Evolutionary conservation across 305 asterid species (phyloP).

Genomic region (Fraxinus xanthoxyloides): DNA sequence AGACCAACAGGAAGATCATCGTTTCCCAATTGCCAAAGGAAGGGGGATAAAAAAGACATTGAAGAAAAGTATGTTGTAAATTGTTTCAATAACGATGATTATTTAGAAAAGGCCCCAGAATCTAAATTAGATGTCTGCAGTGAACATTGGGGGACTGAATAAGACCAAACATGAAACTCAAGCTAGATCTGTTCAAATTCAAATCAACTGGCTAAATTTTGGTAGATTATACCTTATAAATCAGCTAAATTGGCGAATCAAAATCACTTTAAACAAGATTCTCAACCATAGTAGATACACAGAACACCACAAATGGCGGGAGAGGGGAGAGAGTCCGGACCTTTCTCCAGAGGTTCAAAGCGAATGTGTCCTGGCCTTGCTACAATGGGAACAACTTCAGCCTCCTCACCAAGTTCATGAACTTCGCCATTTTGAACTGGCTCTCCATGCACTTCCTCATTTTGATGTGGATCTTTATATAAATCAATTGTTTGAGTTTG

Average conservation of each 20-base stretch:
- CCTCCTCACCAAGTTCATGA: conserved; percentile 31
- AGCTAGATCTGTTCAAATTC: background rate
- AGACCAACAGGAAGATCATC: background rate
- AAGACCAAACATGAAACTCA: background rate
- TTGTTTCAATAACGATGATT: background rate
- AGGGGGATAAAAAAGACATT: background rate
- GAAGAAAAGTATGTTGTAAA: background rate
- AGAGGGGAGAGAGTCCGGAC: conserved; percentile 31
- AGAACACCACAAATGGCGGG: background rate
- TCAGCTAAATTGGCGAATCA: conserved; percentile 4
- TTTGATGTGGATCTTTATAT: background rate
- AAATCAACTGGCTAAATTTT: background rate
- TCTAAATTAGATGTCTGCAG: background rate
- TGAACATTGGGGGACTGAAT: background rate
- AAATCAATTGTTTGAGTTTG: conserved; percentile 34
- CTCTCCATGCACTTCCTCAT: background rate
- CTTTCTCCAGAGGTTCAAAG: conserved; percentile 78
- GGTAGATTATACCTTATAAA: background rate
- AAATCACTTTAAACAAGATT: background rate
- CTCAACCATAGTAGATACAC: background rate
- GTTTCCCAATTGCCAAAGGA: background rate
- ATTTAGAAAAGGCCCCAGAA: background rate
- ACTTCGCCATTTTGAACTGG: background rate
- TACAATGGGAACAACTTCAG: conserved; percentile 69
- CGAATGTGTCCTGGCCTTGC: conserved; percentile 95